These are phyloP conservation scores for Komagataella kurtzmanii DNA, from an alignment of 805 yeast genomes.

Conservation along the genomic window DNA sequence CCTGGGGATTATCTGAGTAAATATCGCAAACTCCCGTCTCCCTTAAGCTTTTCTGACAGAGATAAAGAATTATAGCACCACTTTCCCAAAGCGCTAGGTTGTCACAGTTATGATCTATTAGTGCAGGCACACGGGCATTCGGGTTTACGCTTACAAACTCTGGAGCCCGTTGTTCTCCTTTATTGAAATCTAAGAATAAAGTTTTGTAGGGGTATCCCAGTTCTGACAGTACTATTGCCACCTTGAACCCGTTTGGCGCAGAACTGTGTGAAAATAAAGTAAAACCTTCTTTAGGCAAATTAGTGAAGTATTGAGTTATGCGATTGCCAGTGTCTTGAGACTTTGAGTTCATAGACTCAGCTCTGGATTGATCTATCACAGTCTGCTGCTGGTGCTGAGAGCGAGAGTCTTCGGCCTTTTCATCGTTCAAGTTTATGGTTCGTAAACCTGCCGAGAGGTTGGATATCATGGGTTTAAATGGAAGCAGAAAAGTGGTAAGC, in stretches of 20 bases:
- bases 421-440: constrained; percentile 19
- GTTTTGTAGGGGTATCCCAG: constrained; percentile 70
- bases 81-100: constrained; percentile 88
- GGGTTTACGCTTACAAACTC: constrained; percentile 91
- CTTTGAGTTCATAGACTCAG: neutral
- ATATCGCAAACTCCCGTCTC: constrained; percentile 52
- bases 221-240: constrained; percentile 81
- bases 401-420: constrained; percentile 4
- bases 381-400: constrained; percentile 1
- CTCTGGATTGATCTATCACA: neutral
- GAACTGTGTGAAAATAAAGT: constrained; percentile 74
- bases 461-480: constrained; percentile 14
- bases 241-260: constrained; percentile 94
- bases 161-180: constrained; percentile 87
- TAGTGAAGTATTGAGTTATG: constrained; percentile 57
- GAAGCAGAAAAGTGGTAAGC: neutral
- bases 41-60: constrained; percentile 53
- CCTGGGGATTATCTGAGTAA: constrained; percentile 68
- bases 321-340: constrained; percentile 16
- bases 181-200: constrained; percentile 72
- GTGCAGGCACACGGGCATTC: constrained; percentile 90
- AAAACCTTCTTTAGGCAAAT: constrained; percentile 71
- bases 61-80: constrained; percentile 78
- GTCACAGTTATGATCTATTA: constrained; percentile 76
- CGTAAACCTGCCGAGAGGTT: constrained; percentile 25